Evolutionary conservation across 2,329 filamentous ascomycete genomes (phyloP).

Genomic region (Epichloe aotearoae): DNA sequence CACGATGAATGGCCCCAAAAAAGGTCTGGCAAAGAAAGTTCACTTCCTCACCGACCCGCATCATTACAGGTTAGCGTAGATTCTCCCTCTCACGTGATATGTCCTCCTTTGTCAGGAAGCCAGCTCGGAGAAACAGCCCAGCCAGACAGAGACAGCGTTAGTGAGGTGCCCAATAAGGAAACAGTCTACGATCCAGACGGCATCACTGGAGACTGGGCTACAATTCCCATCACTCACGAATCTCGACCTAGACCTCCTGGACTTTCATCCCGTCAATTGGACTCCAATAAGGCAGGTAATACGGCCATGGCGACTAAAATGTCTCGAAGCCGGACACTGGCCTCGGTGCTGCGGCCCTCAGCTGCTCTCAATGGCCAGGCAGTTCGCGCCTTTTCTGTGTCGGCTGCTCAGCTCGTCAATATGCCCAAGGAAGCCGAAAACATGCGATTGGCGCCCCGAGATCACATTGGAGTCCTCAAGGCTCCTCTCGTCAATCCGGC

Average conservation of each 20-base stretch:
- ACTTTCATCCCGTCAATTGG: constrained; percentile 30
- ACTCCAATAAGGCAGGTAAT: constrained; percentile 18
- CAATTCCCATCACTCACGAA: neutral
- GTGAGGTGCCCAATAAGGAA: no score
- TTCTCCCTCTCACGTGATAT: constrained; percentile 2
- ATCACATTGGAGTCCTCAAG: constrained; percentile 50
- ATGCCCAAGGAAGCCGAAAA: constrained; percentile 51
- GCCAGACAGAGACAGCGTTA: no score
- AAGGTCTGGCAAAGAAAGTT: constrained; percentile 10
- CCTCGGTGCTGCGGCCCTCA: constrained; percentile 41
- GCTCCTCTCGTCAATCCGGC: constrained; percentile 77
- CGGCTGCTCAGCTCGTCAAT: constrained; percentile 36
- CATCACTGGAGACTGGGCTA: neutral
- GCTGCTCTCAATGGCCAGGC: constrained; percentile 26
- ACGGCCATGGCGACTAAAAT: constrained; percentile 47
- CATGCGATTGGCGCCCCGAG: constrained; percentile 50
- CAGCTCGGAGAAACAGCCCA: no score
- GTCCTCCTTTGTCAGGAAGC: neutral
- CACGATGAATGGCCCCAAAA: constrained; percentile 7
- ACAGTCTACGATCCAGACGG: neutral
- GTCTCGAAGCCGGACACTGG: constrained; percentile 41
- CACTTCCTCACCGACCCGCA: neutral
- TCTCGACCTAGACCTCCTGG: constrained; percentile 1
- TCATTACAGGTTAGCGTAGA: neutral
- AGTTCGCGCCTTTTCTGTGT: constrained; percentile 37